These are phyloP conservation scores for Suillus placidus DNA, from an alignment of 768 basidiomycete genomes.

Conservation along the genomic window DNA sequence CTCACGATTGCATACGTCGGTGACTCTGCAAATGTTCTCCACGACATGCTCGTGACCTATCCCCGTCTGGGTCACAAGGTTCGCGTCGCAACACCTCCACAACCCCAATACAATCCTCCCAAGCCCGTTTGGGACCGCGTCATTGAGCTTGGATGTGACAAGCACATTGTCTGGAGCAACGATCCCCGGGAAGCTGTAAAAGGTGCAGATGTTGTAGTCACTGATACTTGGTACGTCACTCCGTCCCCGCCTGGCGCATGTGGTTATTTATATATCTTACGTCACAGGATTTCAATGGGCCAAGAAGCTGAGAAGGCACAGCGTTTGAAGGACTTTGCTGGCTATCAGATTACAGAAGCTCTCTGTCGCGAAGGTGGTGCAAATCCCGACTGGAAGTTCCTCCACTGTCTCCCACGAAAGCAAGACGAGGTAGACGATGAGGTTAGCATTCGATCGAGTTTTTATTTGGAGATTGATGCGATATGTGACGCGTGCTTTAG, in stretches of 20 bases:
- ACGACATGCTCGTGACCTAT: constrained; percentile 96
- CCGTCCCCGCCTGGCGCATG: too few relatives aligned
- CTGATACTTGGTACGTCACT: constrained; percentile 84
- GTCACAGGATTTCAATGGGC: constrained; percentile 94
- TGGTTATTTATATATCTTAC: background rate
- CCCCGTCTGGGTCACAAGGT: constrained; percentile 89
- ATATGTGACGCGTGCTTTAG: constrained; percentile 36
- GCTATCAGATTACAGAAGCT: constrained; percentile 92
- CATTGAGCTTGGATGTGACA: constrained; percentile 71
- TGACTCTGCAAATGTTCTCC: constrained; percentile 92
- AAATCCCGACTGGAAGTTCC: constrained; percentile 87
- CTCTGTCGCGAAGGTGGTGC: constrained; percentile 83
- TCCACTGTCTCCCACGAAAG: constrained; percentile 96
- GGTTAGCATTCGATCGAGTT: constrained; percentile 41
- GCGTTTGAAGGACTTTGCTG: constrained; percentile 82
- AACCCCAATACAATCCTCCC: constrained; percentile 65
- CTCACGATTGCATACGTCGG: constrained; percentile 93
- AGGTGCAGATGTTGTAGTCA: constrained; percentile 92
- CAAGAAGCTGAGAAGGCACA: constrained; percentile 93
- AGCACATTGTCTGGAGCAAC: constrained; percentile 69
- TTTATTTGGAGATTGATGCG: constrained; percentile 6
- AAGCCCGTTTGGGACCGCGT: constrained; percentile 80
- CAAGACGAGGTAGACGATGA: constrained; percentile 94
- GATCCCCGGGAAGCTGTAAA: constrained; percentile 87
- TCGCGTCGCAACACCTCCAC: constrained; percentile 78